Percentiles rank a stretch among this genome's conserved stretches.
These are phyloP conservation scores for Citrullus mucosospermus DNA, from an alignment of 306 rosid genomes.

Conservation along the genomic window DNA sequence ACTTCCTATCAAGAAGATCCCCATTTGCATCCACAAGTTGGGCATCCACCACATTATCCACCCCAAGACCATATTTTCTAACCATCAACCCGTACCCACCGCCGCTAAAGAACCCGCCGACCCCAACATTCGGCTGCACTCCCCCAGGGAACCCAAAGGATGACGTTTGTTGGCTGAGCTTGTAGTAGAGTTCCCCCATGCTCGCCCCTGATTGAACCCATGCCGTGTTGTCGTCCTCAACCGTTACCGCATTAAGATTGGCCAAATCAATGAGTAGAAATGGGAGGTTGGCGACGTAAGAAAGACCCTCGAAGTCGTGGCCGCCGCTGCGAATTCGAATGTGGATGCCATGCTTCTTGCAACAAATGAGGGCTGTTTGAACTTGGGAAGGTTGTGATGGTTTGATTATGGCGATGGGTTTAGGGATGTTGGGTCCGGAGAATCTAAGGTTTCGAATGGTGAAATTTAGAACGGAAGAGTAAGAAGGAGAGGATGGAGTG, in stretches of 20 bases:
- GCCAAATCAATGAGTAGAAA: not conserved
- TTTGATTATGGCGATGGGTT: not conserved
- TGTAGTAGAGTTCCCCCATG: not conserved
- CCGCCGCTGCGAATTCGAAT: not conserved
- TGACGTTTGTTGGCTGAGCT: not conserved
- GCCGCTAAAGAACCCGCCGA: not conserved
- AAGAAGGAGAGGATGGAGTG: not conserved
- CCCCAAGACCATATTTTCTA: not conserved
- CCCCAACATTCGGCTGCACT: not conserved
- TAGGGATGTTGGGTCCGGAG: not conserved
- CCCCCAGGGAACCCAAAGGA: not conserved
- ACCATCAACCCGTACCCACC: not conserved
- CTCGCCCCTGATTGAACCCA: not conserved
- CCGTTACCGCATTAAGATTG: not conserved
- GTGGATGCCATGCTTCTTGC: not conserved
- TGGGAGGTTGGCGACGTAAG: not conserved
- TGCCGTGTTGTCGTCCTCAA: not conserved
- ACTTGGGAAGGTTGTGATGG: not conserved
- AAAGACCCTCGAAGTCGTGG: not conserved
- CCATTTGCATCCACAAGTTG: not conserved
- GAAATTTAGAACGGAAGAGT: not conserved
- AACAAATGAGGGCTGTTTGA: not conserved
- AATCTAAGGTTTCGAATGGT: not conserved
- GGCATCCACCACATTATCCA: not conserved
- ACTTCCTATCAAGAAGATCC: not conserved